Evolutionary conservation across 2,329 filamentous ascomycete genomes (phyloP).

Genomic region (Aspergillus versicolor): DNA sequence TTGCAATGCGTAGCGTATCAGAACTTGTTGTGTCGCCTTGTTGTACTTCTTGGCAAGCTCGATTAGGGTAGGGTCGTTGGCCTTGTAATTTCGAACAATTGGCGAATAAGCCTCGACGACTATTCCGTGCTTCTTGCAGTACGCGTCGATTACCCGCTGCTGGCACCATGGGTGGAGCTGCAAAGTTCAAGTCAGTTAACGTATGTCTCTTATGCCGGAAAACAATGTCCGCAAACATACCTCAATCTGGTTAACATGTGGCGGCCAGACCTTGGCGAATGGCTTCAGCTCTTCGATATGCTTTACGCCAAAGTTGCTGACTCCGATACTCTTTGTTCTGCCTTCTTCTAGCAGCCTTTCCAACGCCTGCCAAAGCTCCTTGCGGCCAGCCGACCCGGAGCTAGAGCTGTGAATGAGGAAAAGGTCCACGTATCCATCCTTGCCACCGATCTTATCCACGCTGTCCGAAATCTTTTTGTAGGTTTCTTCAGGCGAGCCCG

Average conservation of each 20-base stretch:
- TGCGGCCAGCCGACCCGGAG: conserved; percentile 54
- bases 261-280: conserved; percentile 66
- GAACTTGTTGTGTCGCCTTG: conserved; percentile 72
- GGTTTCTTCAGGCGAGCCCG: conserved; percentile 55
- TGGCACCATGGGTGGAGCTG: conserved; percentile 73
- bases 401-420: conserved; percentile 68
- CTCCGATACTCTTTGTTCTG: conserved; percentile 64
- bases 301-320: conserved; percentile 68
- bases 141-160: conserved; percentile 58
- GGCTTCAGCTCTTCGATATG: conserved; percentile 68
- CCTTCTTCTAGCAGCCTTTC: conserved; percentile 62
- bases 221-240: conserved; percentile 42
- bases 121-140: conserved; percentile 54
- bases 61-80: conserved; percentile 65
- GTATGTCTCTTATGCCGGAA: conserved; percentile 12
- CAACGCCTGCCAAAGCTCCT: conserved; percentile 65
- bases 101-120: conserved; percentile 56
- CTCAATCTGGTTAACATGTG: conserved; percentile 73
- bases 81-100: conserved; percentile 66
- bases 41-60: conserved; percentile 68
- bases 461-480: conserved; percentile 62
- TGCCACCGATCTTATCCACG: conserved; percentile 60
- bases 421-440: conserved; percentile 66
- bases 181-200: conserved; percentile 15
- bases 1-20: conserved; percentile 80